These are phyloP conservation scores for Suaeda aralocaspica DNA, from an alignment of 148 eudicot genomes.

Conservation along the genomic window DNA sequence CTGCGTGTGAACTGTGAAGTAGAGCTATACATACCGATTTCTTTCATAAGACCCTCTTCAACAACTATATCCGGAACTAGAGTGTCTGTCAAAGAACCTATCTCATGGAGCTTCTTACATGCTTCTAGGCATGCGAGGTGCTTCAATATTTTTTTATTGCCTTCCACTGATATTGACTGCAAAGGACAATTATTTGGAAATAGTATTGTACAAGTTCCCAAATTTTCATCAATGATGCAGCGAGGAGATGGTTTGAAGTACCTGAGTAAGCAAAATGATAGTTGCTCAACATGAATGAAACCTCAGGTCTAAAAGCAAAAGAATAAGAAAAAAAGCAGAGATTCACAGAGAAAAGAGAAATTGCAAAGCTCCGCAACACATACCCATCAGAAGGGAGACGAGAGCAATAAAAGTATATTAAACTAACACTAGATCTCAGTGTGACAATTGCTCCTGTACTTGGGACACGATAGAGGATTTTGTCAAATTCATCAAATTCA, in stretches of 20 bases:
- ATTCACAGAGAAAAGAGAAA: not conserved
- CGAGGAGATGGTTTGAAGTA: slow-evolving; percentile 76
- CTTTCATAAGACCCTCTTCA: slow-evolving; percentile 47
- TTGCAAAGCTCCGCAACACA: slow-evolving; percentile 14
- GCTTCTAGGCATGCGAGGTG: slow-evolving; percentile 80
- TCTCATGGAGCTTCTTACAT: slow-evolving; percentile 63
- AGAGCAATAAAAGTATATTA: slow-evolving; percentile 77
- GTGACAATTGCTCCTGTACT: slow-evolving; percentile 75
- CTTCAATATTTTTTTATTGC: slow-evolving; percentile 50
- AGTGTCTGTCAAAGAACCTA: slow-evolving; percentile 71
- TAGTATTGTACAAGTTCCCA: slow-evolving; percentile 40
- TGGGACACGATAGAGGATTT: slow-evolving; percentile 55
- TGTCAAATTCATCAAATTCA: slow-evolving; percentile 33
- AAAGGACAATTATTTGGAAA: slow-evolving; percentile 79
- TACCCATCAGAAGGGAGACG: slow-evolving; percentile 88
- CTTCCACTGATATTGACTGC: slow-evolving; percentile 39
- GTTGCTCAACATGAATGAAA: not conserved
- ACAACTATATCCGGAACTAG: slow-evolving; percentile 78
- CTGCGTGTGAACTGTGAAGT: not conserved
- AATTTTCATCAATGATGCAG: slow-evolving; percentile 38
- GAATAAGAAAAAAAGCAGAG: not conserved
- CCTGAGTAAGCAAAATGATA: slow-evolving; percentile 33
- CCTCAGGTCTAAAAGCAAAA: not conserved
- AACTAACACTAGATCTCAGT: slow-evolving; percentile 55
- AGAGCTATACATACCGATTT: slow-evolving; percentile 34